phyloP scores from a whole-genome alignment of 2,329 filamentous ascomycete genomes.

The Fusarium graminum region DNA sequence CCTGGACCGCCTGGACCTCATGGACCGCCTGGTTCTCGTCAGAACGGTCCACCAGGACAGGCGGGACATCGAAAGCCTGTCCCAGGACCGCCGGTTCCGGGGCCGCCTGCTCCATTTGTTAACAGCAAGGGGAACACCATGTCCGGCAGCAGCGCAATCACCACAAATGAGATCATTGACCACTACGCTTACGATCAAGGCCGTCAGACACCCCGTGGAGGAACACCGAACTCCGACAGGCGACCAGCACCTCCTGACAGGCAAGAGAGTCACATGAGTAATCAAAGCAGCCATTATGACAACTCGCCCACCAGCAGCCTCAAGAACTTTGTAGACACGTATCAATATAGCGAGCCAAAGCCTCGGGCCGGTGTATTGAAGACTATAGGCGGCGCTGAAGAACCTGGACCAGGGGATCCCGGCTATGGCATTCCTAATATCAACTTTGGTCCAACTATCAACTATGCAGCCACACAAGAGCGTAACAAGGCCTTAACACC shows the following conservation, averaged over 20 bases:
- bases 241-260: slow-evolving; percentile 47
- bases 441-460: slow-evolving; percentile 88
- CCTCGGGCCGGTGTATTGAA: slow-evolving; percentile 85
- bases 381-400: slow-evolving; percentile 73
- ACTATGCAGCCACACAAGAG: slow-evolving; percentile 64
- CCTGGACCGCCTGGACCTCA: slow-evolving; percentile 46
- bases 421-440: slow-evolving; percentile 76
- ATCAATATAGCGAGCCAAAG: slow-evolving; percentile 43
- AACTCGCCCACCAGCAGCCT: slow-evolving; percentile 58
- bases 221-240: slow-evolving; percentile 37
- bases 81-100: slow-evolving; percentile 38
- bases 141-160: slow-evolving; percentile 50
- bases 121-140: slow-evolving; percentile 43
- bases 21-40: slow-evolving; percentile 16
- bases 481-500: slow-evolving; percentile 48
- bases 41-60: slow-evolving; percentile 42
- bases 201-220: slow-evolving; percentile 36
- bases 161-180: slow-evolving; percentile 57
- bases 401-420: slow-evolving; percentile 39
- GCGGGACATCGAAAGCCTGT: slow-evolving; percentile 50
- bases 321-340: slow-evolving; percentile 44
- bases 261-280: slow-evolving; percentile 49
- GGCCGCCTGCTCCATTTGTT: slow-evolving; percentile 36
- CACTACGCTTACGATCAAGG: slow-evolving; percentile 53
- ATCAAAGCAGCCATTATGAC: slow-evolving; percentile 66